Evolutionary conservation across 768 basidiomycete genomes (phyloP), one percentile per base, ranked within the genome.

Genomic region (Hemileccinum rubropunctum): DNA sequence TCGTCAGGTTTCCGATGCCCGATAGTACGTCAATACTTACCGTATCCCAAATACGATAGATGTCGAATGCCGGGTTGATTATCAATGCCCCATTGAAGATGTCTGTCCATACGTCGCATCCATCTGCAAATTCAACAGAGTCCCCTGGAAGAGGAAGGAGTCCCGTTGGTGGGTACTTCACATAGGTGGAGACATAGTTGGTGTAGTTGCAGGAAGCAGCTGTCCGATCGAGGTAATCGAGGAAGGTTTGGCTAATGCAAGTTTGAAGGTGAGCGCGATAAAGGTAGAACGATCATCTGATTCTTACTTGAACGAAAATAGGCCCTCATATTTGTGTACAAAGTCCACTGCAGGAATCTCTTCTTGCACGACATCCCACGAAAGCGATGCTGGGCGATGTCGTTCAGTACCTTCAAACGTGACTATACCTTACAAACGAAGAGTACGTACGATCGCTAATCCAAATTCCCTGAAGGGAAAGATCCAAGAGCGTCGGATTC

Each of bases 31-130:
- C 6, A 8, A 9, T 14, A 59, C 76, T 51, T 44, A 69, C 76
- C 17, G 80, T 86, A 59, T 88, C 86, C 66, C 87, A 86, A 47
- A 90, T 86, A 18, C 84, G 78, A 61, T 90, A 91, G 7, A 88
- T 75, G 56, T 90, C 76, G 71, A 90, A 91, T 0, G 83, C 86
- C 0, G 88, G 88, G 58, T 90, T 89, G 55, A 86, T 67, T 3
- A 67, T 45, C 18, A 87, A 54, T 0, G 88, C 80, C 0, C 78
- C 83, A 17, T 82, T 65, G 59, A 86, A 81, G 46, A 90, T 82
- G 32, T 72, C 67, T 21, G 78, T 74, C 87, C 84, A 89, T 1
- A 88, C 64, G 58, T 88, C 82, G 54, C 88, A 90, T 18, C 77
- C 82, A 8, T 55, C 61, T 28, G 76, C 75, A 1, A 61, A 67